These are phyloP conservation scores for Hypericum perforatum DNA, from an alignment of 345 rosid genomes.

Conservation along the genomic window DNA sequence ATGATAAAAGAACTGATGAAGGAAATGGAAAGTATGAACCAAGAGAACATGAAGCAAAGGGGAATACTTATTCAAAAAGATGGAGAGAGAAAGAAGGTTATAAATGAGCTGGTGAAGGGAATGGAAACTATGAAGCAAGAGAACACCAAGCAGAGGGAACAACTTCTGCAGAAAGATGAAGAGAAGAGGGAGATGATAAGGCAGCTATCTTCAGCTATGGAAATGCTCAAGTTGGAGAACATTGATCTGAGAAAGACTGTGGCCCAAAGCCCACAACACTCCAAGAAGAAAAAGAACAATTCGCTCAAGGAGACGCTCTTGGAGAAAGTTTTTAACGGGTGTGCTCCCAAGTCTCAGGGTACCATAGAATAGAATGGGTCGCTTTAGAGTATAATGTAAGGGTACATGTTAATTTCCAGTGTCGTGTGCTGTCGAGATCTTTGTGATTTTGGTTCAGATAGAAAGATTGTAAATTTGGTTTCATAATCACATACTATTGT, in stretches of 20 bases:
- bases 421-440: no score
- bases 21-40: constrained; percentile 24
- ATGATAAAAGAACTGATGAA: not conserved
- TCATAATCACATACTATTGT: no score
- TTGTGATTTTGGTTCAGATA: no score
- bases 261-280: constrained; percentile 2
- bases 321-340: constrained; percentile 24
- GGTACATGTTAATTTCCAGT: no score
- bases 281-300: constrained; percentile 23
- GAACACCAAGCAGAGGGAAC: constrained; percentile 24
- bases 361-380: no score
- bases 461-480: no score
- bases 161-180: constrained; percentile 50
- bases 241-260: constrained; percentile 27
- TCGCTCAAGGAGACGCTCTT: constrained; percentile 30
- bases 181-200: constrained; percentile 72
- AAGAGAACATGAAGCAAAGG: not conserved
- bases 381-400: no score
- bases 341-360: no score
- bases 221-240: constrained; percentile 50
- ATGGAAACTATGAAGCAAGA: constrained; percentile 32
- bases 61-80: no score
- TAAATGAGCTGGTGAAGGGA: not conserved
- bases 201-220: constrained; percentile 47
- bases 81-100: not conserved